Percentiles rank a stretch among this genome's conserved stretches.
phyloP scores from a whole-genome alignment of 2,329 filamentous ascomycete genomes.

The Colletotrichum abscissum region DNA sequence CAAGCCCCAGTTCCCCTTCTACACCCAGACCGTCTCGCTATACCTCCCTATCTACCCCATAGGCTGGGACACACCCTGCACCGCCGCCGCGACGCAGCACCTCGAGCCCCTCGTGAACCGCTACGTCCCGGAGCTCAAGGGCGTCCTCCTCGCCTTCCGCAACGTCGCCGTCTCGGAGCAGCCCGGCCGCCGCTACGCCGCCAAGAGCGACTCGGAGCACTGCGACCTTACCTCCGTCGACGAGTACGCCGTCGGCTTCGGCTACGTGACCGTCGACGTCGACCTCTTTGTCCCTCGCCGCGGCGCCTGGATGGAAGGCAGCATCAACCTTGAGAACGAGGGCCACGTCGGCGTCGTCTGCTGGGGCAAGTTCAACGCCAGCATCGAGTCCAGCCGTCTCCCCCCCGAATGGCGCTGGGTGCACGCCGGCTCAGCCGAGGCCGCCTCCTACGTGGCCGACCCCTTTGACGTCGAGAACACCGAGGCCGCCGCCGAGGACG shows the following conservation, averaged over 20 bases:
- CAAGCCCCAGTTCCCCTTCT: slow-evolving; percentile 74
- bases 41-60: slow-evolving; percentile 80
- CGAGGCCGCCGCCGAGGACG: slow-evolving; percentile 55
- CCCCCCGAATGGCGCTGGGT: slow-evolving; percentile 86
- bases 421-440: slow-evolving; percentile 59
- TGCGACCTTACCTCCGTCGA: slow-evolving; percentile 66
- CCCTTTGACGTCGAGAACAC: slow-evolving; percentile 40
- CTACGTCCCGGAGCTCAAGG: slow-evolving; percentile 78
- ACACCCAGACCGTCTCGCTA: slow-evolving; percentile 82
- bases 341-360: slow-evolving; percentile 90
- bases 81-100: slow-evolving; percentile 78
- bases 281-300: slow-evolving; percentile 82
- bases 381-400: slow-evolving; percentile 80
- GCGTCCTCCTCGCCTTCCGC: slow-evolving; percentile 80
- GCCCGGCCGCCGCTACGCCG: slow-evolving; percentile 60
- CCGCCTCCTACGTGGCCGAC: slow-evolving; percentile 50
- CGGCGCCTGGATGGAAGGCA: slow-evolving; percentile 81
- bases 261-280: slow-evolving; percentile 90
- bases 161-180: slow-evolving; percentile 74
- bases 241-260: slow-evolving; percentile 88
- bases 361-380: slow-evolving; percentile 92
- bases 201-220: slow-evolving; percentile 59
- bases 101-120: slow-evolving; percentile 80
- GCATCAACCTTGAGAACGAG: slow-evolving; percentile 86
- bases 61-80: slow-evolving; percentile 76